Base-by-base conservation (phyloP, 768 basidiomycete genomes). In the Rhizopogon salebrosus region DNA sequence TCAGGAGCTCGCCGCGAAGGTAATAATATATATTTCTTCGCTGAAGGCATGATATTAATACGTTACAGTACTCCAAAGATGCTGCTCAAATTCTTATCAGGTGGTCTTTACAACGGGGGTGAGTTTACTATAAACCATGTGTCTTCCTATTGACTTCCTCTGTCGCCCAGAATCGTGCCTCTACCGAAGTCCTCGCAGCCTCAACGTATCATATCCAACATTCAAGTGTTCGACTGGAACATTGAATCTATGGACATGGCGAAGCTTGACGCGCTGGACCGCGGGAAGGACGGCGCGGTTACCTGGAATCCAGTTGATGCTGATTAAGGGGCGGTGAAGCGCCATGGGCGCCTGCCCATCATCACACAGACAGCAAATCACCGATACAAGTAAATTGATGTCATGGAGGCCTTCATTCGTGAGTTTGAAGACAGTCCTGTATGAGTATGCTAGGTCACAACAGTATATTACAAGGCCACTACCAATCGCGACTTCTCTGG, bases 101-200 rank as follows among this genome's bases (percentile, higher is more conserved):
- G 13, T 94, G 91, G 89, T 91, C 89, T 14, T 71, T 95, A 14
- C 92, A 94, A 62, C 79, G 76, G 58, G 81, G 82, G 85, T 86
- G 59, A 53, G 77, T 66, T 29, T 20, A 24, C 5, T 35, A 6
- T 37, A 43, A 27, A 35, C 40, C 20, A 18, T 29, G 13, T 45
- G 31, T 40, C 7, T 39, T 24, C 53, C 54, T 13, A 60, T 18
- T 31, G 6, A 31, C 24, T 24, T 24, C 35, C 48, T 20, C 14
- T 41, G 11, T 35, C 3, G 3, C 27, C 13, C 26, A 77, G 76
- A 29, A 78, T 71, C 53, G 69, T 75, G 10, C 76, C 76, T 9
- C 62, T 82, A 0, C 80, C 80, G 7, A 82, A 82, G 59, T 75
- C 75, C 4, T 72, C 74, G 26, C 73, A 69, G 3, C 69, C 71